phyloP scores from a whole-genome alignment of 2,329 filamentous ascomycete genomes.

The Penicillium paneum region DNA sequence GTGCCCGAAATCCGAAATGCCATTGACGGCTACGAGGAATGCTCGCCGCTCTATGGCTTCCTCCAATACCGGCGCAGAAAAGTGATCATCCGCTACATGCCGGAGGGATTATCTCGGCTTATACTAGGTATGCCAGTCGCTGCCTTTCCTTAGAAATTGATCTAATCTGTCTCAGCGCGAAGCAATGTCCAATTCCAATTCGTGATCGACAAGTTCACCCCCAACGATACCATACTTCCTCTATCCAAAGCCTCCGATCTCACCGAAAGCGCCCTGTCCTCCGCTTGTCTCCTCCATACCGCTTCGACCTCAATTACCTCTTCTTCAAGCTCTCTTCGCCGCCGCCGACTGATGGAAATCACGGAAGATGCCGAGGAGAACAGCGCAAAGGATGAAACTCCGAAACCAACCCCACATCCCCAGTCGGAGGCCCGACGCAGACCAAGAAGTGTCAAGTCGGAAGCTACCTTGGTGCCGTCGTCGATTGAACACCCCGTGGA shows the following conservation, averaged over 20 bases:
- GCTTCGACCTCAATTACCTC: constrained; percentile 83
- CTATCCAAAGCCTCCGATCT: constrained; percentile 73
- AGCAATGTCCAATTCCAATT: constrained; percentile 68
- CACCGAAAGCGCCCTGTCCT: constrained; percentile 80
- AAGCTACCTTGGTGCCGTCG: constrained; percentile 35
- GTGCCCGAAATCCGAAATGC: constrained; percentile 77
- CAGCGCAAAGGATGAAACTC: constrained; percentile 49
- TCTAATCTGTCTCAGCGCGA: constrained; percentile 59
- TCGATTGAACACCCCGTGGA: constrained; percentile 5
- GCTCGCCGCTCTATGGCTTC: constrained; percentile 87
- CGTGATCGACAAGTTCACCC: constrained; percentile 66
- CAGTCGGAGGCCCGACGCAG: constrained; percentile 21
- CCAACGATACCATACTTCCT: constrained; percentile 80
- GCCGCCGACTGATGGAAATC: constrained; percentile 81
- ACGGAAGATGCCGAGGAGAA: constrained; percentile 88
- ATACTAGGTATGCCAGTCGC: constrained; percentile 71
- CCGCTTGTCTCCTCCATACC: constrained; percentile 84
- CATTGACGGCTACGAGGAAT: constrained; percentile 75
- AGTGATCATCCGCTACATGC: constrained; percentile 88
- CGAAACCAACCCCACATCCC: constrained; percentile 24
- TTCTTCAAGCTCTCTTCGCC: constrained; percentile 73
- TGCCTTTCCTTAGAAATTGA: constrained; percentile 8
- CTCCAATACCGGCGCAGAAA: constrained; percentile 85
- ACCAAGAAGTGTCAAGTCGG: constrained; percentile 33
- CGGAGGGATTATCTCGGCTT: constrained; percentile 83